Evolutionary conservation across 306 rosid genomes (phyloP).

Genomic region (Carpinus fangiana): DNA sequence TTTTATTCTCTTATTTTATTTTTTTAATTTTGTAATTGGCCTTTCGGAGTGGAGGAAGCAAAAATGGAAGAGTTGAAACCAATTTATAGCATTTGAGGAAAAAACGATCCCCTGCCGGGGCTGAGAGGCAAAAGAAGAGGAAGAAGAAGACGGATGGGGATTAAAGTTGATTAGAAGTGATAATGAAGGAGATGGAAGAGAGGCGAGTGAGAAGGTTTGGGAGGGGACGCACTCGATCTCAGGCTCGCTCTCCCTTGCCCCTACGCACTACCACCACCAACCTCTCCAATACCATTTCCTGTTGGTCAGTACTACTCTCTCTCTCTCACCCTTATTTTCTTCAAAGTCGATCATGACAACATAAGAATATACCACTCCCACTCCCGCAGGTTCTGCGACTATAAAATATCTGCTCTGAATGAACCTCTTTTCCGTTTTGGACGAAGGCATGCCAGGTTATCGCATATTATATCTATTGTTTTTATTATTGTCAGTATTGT

Average conservation of each 20-base stretch:
- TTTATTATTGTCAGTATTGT: neutral
- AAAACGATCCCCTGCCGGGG: neutral
- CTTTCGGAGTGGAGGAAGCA: too few species aligned
- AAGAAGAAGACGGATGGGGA: constrained; percentile 6
- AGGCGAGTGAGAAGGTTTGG: constrained; percentile 37
- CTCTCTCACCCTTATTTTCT: neutral
- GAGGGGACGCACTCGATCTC: constrained; percentile 11
- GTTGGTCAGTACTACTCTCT: constrained; percentile 51
- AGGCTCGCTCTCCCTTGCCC: constrained; percentile 22
- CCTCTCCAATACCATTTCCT: constrained; percentile 26
- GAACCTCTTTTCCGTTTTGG: constrained; percentile 54
- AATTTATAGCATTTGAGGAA: too few species aligned
- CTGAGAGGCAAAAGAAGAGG: neutral
- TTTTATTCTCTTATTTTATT: too few species aligned
- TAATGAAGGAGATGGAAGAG: constrained; percentile 10
- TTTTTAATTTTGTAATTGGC: too few species aligned
- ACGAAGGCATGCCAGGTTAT: constrained; percentile 44
- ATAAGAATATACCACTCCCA: neutral
- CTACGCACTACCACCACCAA: constrained; percentile 1
- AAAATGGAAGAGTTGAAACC: too few species aligned
- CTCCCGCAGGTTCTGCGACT: constrained; percentile 40
- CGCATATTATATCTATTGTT: neutral
- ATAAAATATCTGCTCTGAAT: constrained; percentile 52
- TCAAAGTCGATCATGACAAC: neutral
- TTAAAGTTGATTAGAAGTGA: neutral